phyloP scores from a whole-genome alignment of 352 stramenopile species.

The Globisporangium cylindrosporum region DNA sequence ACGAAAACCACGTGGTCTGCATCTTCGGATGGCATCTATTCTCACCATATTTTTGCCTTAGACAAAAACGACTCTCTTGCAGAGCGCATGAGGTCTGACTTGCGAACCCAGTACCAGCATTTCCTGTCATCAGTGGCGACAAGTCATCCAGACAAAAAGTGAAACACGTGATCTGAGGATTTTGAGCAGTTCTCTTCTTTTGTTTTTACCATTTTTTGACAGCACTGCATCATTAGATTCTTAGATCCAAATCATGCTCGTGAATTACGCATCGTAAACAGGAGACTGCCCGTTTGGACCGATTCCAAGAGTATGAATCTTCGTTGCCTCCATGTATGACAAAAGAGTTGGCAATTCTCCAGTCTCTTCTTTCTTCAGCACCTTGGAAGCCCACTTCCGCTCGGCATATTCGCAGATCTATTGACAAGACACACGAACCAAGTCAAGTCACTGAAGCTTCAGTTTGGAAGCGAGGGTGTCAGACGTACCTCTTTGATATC shows the following conservation, averaged over 20 bases:
- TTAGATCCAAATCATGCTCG: not conserved
- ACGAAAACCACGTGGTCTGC: not conserved
- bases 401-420: constrained; percentile 93
- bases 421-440: not conserved
- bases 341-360: constrained; percentile 64
- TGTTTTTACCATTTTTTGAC: not conserved
- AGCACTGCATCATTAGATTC: not conserved
- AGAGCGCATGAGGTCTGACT: constrained; percentile 26
- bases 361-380: constrained; percentile 82
- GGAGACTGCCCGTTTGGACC: constrained; percentile 35
- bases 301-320: constrained; percentile 57
- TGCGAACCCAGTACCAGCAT: constrained; percentile 46
- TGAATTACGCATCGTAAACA: constrained; percentile 50
- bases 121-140: constrained; percentile 19
- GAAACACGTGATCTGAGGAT: not conserved
- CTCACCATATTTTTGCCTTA: constrained; percentile 7
- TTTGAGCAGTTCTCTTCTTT: not conserved
- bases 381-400: constrained; percentile 89
- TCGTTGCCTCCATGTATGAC: constrained; percentile 75
- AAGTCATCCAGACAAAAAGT: constrained; percentile 10
- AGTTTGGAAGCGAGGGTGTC: not conserved
- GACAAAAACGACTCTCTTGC: constrained; percentile 30
- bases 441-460: not conserved
- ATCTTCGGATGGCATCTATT: not conserved
- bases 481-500: constrained; percentile 91